phyloP scores from a whole-genome alignment of 2,329 filamentous ascomycete species.

The Venturia pyrina region DNA sequence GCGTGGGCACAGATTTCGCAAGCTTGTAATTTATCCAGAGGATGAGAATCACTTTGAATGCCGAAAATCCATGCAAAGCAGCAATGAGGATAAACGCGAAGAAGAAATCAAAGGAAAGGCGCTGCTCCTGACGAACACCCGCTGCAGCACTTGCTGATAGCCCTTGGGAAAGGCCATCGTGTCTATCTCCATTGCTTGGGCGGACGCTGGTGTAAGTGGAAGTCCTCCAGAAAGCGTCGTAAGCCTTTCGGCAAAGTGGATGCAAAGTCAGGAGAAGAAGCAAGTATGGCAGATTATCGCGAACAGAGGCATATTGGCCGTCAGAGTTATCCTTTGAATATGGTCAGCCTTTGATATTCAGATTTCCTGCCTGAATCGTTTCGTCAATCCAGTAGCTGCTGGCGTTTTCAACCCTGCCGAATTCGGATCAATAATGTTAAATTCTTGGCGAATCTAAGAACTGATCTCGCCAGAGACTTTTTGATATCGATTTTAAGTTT shows the following conservation, averaged over 20 bases:
- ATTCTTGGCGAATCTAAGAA: too few species aligned
- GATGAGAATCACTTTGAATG: slow-evolving; percentile 71
- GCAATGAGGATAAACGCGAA: slow-evolving; percentile 74
- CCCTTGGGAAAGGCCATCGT: slow-evolving; percentile 28
- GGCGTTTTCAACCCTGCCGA: too few species aligned
- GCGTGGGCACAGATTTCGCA: slow-evolving; percentile 59
- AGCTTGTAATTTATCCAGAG: slow-evolving; percentile 74
- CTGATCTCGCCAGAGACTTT: too few species aligned
- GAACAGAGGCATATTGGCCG: slow-evolving; percentile 74
- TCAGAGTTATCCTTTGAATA: slow-evolving; percentile 70
- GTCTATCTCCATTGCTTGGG: slow-evolving; percentile 19
- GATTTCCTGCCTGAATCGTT: neutral
- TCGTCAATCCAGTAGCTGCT: too few species aligned
- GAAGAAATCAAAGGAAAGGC: slow-evolving; percentile 69
- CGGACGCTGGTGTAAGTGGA: slow-evolving; percentile 35
- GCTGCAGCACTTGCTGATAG: slow-evolving; percentile 38
- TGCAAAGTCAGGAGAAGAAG: slow-evolving; percentile 64
- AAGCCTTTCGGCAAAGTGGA: slow-evolving; percentile 64
- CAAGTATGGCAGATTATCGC: slow-evolving; percentile 77
- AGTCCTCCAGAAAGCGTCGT: slow-evolving; percentile 46
- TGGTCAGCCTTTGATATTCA: neutral
- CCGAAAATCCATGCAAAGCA: slow-evolving; percentile 75
- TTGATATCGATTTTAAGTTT: too few species aligned
- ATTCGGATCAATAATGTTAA: too few species aligned
- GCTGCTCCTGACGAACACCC: slow-evolving; percentile 48